phyloP scores from a whole-genome alignment of 306 rosid genomes.

The Urtica urens region DNA sequence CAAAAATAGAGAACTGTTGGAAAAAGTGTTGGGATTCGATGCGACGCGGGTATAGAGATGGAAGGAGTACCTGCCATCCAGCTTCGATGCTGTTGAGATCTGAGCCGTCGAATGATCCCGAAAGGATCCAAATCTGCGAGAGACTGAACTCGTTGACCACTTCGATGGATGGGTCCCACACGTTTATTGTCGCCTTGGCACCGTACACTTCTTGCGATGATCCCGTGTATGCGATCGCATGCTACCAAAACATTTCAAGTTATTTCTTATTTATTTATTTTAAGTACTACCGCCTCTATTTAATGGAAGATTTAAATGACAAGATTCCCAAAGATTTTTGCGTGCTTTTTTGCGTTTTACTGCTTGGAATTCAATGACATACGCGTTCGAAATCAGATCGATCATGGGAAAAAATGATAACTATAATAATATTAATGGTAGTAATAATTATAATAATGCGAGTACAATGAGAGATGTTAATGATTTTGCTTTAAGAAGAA shows the following conservation, averaged over 20 bases:
- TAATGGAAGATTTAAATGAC: slow-evolving; percentile 4
- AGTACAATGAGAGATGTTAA: too few species aligned
- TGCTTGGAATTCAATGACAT: too few species aligned
- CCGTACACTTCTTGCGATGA: slow-evolving; percentile 60
- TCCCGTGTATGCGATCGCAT: slow-evolving; percentile 81
- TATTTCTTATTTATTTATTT: background rate
- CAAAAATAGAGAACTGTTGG: background rate
- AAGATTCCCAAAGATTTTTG: background rate
- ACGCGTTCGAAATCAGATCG: too few species aligned
- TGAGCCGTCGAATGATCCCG: slow-evolving; percentile 87
- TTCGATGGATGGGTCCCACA: slow-evolving; percentile 79
- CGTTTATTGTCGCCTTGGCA: slow-evolving; percentile 80
- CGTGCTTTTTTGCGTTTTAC: background rate
- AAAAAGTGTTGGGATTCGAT: slow-evolving; percentile 4
- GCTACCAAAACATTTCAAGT: slow-evolving; percentile 24
- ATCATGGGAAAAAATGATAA: background rate
- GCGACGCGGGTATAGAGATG: slow-evolving; percentile 12
- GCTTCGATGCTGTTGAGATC: slow-evolving; percentile 98
- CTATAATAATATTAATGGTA: too few species aligned
- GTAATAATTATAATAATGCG: too few species aligned
- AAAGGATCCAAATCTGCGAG: slow-evolving; percentile 82
- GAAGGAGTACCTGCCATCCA: slow-evolving; percentile 91
- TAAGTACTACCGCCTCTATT: background rate
- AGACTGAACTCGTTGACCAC: slow-evolving; percentile 79
- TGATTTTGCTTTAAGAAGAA: slow-evolving; percentile 1